phyloP scores from a whole-genome alignment of 441 rosid species.

The Capsella rubella region DNA sequence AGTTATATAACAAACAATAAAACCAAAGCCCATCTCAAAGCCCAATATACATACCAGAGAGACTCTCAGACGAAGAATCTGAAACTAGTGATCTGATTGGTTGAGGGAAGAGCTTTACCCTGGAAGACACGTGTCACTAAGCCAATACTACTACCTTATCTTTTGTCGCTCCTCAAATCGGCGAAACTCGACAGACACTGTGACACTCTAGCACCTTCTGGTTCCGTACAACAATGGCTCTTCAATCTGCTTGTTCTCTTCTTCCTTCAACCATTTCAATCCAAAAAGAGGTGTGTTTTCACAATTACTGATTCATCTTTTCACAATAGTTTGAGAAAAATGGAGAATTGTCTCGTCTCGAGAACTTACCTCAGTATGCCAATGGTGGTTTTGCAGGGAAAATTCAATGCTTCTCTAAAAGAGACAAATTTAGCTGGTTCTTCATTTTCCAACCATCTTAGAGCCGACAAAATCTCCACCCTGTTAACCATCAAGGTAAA shows the following conservation, averaged over 20 bases:
- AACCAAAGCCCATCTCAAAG: slow-evolving; percentile 31
- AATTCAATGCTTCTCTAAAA: slow-evolving; percentile 49
- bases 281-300: slow-evolving; percentile 57
- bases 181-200: slow-evolving; percentile 21
- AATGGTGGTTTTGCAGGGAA: slow-evolving; percentile 47
- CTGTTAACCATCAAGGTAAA: slow-evolving; percentile 45
- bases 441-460: slow-evolving; percentile 46
- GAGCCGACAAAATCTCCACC: slow-evolving; percentile 45
- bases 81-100: slow-evolving; percentile 53
- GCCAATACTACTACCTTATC: slow-evolving; percentile 32
- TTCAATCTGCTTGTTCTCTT: slow-evolving; percentile 55
- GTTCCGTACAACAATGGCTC: slow-evolving; percentile 52
- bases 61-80: slow-evolving; percentile 43
- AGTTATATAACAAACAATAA: not conserved
- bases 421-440: slow-evolving; percentile 50
- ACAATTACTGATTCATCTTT: not conserved
- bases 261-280: slow-evolving; percentile 58
- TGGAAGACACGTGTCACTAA: slow-evolving; percentile 43
- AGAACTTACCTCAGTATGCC: not conserved
- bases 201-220: slow-evolving; percentile 25
- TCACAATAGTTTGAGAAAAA: not conserved
- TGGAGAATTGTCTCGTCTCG: not conserved
- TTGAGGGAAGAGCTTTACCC: slow-evolving; percentile 24
- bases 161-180: slow-evolving; percentile 26
- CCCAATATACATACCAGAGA: slow-evolving; percentile 19